A percentile compares a stretch with the other conserved stretches of the same genome.
Evolutionary conservation across 192 early-diverging fungal species (phyloP).

Genomic region (Coemansia sp.): DNA sequence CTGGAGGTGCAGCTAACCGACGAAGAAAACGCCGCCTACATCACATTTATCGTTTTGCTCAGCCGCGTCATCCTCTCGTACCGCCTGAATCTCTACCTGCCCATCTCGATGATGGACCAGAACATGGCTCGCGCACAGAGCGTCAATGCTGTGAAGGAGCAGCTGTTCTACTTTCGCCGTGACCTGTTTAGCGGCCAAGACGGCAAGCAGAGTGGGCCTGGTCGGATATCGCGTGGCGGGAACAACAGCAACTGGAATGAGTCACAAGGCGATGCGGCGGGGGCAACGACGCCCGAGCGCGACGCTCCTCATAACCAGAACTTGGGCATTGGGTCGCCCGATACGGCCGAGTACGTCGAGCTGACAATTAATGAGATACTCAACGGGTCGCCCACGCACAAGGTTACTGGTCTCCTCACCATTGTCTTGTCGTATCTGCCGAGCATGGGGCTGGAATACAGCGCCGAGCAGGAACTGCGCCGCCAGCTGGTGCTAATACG

Average conservation of each 20-base stretch:
- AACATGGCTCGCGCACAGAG: constrained; percentile 88
- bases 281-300: not conserved
- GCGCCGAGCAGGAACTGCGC: constrained; percentile 68
- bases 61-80: constrained; percentile 86
- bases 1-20: constrained; percentile 97
- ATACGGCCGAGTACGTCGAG: constrained; percentile 63
- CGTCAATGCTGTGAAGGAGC: constrained; percentile 69
- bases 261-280: not conserved
- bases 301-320: constrained; percentile 3
- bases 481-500: constrained; percentile 77
- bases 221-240: constrained; percentile 33
- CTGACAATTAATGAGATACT: constrained; percentile 91
- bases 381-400: constrained; percentile 70
- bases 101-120: constrained; percentile 90
- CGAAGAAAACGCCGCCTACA: constrained; percentile 93
- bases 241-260: constrained; percentile 10
- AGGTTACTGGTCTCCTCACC: constrained; percentile 73
- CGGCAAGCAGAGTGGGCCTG: constrained; percentile 33
- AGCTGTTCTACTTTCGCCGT: constrained; percentile 90
- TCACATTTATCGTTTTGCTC: constrained; percentile 92
- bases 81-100: constrained; percentile 90
- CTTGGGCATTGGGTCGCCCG: constrained; percentile 12
- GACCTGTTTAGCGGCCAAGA: constrained; percentile 62
- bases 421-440: constrained; percentile 80
- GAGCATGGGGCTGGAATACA: constrained; percentile 67